Percentiles rank a stretch among this genome's conserved stretches.
Evolutionary conservation across 2,329 filamentous ascomycete species (phyloP).

Genomic region (Chaetomiaceae sp.): DNA sequence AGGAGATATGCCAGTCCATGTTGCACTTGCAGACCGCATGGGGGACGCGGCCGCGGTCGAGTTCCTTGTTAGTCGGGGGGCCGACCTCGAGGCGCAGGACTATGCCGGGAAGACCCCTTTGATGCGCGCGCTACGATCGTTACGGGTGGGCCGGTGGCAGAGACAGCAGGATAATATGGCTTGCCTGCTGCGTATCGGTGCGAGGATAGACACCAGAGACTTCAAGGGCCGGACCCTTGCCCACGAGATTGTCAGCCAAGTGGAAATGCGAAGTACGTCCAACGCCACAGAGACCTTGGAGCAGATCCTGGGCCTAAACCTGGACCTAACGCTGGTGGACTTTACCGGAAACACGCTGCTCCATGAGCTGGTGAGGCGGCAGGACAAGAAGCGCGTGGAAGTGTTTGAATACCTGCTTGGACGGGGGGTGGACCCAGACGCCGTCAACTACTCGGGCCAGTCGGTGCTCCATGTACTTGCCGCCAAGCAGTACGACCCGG

Average conservation of each 20-base stretch:
- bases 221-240: conserved; percentile 16
- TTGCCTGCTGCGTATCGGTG: conserved; percentile 1
- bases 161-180: not conserved
- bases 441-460: conserved; percentile 6
- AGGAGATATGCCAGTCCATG: conserved; percentile 7
- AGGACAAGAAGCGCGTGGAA: not conserved
- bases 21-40: no score
- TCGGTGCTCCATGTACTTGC: conserved; percentile 9
- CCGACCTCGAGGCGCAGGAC: conserved; percentile 16
- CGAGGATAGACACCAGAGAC: conserved; percentile 13
- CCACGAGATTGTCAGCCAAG: no score
- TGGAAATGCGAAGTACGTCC: no score
- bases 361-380: conserved; percentile 11
- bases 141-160: no score
- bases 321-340: conserved; percentile 22
- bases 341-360: conserved; percentile 21
- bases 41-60: not conserved
- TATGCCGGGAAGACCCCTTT: conserved; percentile 2
- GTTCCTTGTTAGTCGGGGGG: conserved; percentile 9
- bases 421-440: conserved; percentile 9
- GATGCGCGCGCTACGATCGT: not conserved
- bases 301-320: conserved; percentile 9
- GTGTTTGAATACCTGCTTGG: conserved; percentile 3
- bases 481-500: not conserved
- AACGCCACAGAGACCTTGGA: no score